These are phyloP conservation scores for Cephaloascus fragrans DNA, from an alignment of 805 yeast species.

Conservation along the genomic window DNA sequence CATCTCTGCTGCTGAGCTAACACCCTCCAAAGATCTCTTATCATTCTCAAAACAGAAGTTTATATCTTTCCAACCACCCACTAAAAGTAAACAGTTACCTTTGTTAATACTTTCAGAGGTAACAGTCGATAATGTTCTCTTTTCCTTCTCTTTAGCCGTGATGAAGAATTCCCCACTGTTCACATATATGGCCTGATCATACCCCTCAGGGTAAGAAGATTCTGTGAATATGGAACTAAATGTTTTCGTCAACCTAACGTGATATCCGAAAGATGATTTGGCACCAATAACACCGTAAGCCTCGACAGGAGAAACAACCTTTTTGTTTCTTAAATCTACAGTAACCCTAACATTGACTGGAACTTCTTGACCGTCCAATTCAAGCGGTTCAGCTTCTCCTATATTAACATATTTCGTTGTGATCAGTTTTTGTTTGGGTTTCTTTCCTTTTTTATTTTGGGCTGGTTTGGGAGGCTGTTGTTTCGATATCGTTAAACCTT, in stretches of 20 bases:
- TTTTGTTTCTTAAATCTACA: slow-evolving; percentile 51
- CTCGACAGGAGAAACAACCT: slow-evolving; percentile 58
- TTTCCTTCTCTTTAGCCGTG: slow-evolving; percentile 12
- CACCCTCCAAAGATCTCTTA: slow-evolving; percentile 37
- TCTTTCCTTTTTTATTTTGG: slow-evolving; percentile 26
- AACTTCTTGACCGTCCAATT: slow-evolving; percentile 48
- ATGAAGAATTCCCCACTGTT: slow-evolving; percentile 58
- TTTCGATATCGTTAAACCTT: slow-evolving; percentile 51
- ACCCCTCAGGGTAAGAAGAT: slow-evolving; percentile 53
- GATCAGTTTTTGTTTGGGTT: slow-evolving; percentile 37
- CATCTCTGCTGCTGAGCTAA: slow-evolving; percentile 47
- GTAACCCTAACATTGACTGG: slow-evolving; percentile 79
- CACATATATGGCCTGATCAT: slow-evolving; percentile 54
- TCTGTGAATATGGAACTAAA: slow-evolving; percentile 66
- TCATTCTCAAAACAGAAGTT: slow-evolving; percentile 43
- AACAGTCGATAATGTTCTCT: slow-evolving; percentile 15
- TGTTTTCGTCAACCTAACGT: slow-evolving; percentile 54
- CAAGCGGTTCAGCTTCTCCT: slow-evolving; percentile 52
- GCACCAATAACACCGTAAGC: slow-evolving; percentile 63
- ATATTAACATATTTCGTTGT: slow-evolving; percentile 70
- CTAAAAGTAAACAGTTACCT: slow-evolving; percentile 37
- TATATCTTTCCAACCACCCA: slow-evolving; percentile 56
- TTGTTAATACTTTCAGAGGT: slow-evolving; percentile 5
- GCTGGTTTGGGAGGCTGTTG: slow-evolving; percentile 20
- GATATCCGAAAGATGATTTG: slow-evolving; percentile 58